Conservation (phyloP, 1,139 yeast genomes). For the Pichia terricola region DNA sequence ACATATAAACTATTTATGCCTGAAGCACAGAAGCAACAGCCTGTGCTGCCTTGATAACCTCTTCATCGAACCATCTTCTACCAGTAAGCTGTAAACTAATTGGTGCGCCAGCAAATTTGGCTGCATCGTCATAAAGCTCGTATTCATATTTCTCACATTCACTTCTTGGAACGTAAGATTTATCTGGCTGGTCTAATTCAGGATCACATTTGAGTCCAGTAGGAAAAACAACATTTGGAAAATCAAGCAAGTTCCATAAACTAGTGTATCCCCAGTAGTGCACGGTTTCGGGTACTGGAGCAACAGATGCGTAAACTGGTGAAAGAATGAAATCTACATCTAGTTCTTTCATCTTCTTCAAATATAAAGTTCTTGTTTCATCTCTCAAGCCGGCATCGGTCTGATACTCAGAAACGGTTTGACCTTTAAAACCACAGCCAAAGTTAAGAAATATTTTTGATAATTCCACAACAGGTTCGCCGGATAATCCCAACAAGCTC, state of each 20-base stretch:
- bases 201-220: conserved; percentile 42
- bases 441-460: conserved; percentile 43
- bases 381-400: conserved; percentile 38
- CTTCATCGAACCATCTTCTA: conserved; percentile 44
- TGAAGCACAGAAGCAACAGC: conserved; percentile 10
- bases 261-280: conserved; percentile 69
- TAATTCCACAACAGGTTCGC: conserved; percentile 50
- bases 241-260: conserved; percentile 53
- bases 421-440: conserved; percentile 44
- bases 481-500: conserved; percentile 38
- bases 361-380: conserved; percentile 38
- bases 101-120: conserved; percentile 41
- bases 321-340: conserved; percentile 55
- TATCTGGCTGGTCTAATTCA: conserved; percentile 20
- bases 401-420: conserved; percentile 34
- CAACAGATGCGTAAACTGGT: conserved; percentile 61
- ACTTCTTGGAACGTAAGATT: conserved; percentile 28
- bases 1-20: background rate
- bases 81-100: conserved; percentile 43
- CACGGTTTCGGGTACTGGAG: conserved; percentile 54
- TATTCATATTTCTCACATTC: conserved; percentile 37
- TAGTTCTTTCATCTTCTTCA: conserved; percentile 37
- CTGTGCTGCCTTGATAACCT: conserved; percentile 27
- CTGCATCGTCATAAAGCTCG: conserved; percentile 32
- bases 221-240: conserved; percentile 50